phyloP scores from a whole-genome alignment of 768 basidiomycete species.

The Polyporus arcularius region DNA sequence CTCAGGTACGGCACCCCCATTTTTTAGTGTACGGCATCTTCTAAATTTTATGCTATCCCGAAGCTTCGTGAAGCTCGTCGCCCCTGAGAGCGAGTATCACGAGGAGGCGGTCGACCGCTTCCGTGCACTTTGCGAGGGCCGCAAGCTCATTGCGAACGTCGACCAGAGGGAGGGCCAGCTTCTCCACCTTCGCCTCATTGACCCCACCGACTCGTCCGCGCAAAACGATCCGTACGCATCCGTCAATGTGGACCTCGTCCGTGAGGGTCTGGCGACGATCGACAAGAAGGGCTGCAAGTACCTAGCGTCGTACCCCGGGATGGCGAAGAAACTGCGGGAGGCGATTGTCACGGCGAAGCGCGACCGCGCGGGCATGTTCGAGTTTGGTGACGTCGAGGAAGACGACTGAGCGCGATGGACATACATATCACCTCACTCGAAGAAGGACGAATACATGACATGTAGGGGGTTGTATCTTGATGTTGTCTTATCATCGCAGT shows the following conservation, averaged over 20 bases:
- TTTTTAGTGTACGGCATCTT: not conserved
- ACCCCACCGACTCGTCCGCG: slow-evolving; percentile 73
- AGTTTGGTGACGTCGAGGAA: slow-evolving; percentile 90
- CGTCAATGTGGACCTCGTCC: slow-evolving; percentile 87
- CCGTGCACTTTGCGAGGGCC: slow-evolving; percentile 83
- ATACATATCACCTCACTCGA: too few relatives aligned
- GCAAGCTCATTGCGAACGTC: slow-evolving; percentile 94
- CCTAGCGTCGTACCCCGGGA: slow-evolving; percentile 64
- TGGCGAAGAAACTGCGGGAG: slow-evolving; percentile 64
- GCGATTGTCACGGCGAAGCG: slow-evolving; percentile 67
- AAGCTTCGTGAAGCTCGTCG: slow-evolving; percentile 86
- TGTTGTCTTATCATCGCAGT: not conserved
- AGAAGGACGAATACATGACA: not conserved
- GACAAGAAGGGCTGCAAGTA: slow-evolving; percentile 81
- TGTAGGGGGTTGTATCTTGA: not conserved
- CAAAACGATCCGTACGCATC: slow-evolving; percentile 70
- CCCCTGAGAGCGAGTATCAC: slow-evolving; percentile 83
- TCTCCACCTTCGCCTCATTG: slow-evolving; percentile 90
- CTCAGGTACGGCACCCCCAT: slow-evolving; percentile 57
- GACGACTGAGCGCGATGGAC: slow-evolving; percentile 48
- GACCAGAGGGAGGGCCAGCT: slow-evolving; percentile 80
- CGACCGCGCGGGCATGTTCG: slow-evolving; percentile 81
- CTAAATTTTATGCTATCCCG: not conserved
- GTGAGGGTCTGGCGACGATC: slow-evolving; percentile 82
- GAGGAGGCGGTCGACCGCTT: slow-evolving; percentile 85